phyloP scores from a whole-genome alignment of 2,329 filamentous ascomycete species.

The Arthrobotrys megalospora region DNA sequence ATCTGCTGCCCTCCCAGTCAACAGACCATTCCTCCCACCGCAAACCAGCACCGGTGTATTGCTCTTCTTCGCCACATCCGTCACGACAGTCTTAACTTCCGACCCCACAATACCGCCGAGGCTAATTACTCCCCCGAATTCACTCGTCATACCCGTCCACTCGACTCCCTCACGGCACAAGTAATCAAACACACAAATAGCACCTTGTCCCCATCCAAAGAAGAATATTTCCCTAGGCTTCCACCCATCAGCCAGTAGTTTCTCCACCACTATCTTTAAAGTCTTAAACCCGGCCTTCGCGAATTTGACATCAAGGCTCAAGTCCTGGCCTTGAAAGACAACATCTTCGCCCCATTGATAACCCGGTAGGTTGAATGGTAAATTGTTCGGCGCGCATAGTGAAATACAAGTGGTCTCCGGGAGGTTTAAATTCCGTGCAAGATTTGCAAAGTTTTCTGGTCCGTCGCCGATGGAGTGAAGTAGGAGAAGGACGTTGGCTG shows the following conservation, averaged over 20 bases:
- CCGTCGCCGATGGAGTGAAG: conserved; percentile 89
- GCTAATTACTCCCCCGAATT: conserved; percentile 75
- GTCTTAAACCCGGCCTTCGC: conserved; percentile 72
- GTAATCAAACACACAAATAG: conserved; percentile 71
- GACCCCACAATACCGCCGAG: conserved; percentile 75
- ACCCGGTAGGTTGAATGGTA: conserved; percentile 79
- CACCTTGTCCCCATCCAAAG: conserved; percentile 74
- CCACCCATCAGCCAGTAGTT: conserved; percentile 70
- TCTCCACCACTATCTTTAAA: conserved; percentile 69
- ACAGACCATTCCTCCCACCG: conserved; percentile 72
- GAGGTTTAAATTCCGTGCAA: conserved; percentile 79
- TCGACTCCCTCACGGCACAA: conserved; percentile 46
- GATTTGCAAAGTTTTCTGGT: conserved; percentile 77
- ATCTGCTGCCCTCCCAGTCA: conserved; percentile 77
- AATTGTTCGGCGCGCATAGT: conserved; percentile 78
- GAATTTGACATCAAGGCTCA: conserved; percentile 71
- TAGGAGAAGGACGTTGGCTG: conserved; percentile 82
- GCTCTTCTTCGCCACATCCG: conserved; percentile 70
- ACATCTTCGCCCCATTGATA: conserved; percentile 77
- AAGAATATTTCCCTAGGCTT: conserved; percentile 71
- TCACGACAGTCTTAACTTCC: conserved; percentile 70
- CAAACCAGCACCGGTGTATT: conserved; percentile 77
- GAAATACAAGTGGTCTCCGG: conserved; percentile 84
- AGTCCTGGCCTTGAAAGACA: conserved; percentile 69
- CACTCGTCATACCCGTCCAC: conserved; percentile 63